Percentiles rank a stretch among this genome's conserved stretches.
These are phyloP conservation scores for Dryas integrifolia DNA, from an alignment of 331 rosid species.

Conservation along the genomic window DNA sequence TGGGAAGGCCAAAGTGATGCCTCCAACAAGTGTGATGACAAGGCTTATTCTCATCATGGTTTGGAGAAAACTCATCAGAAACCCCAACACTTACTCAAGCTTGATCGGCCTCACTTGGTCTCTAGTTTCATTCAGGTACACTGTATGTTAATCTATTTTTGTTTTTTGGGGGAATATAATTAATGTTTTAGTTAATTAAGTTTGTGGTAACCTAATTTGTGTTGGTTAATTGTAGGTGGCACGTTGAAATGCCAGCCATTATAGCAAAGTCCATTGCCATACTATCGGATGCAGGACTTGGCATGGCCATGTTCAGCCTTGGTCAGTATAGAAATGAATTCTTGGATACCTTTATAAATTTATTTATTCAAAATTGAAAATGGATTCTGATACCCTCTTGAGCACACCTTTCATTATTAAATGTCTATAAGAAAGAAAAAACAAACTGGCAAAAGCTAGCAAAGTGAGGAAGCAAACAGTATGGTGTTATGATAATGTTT, in stretches of 20 bases:
- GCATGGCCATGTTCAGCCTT: slow-evolving; percentile 96
- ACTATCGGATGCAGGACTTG: slow-evolving; percentile 92
- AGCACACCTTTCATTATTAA: slow-evolving; percentile 21
- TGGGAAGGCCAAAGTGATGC: slow-evolving; percentile 55
- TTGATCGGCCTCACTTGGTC: slow-evolving; percentile 79
- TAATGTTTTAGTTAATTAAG: no score
- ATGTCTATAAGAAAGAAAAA: slow-evolving; percentile 20
- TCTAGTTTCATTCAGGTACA: slow-evolving; percentile 63
- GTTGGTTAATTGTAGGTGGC: slow-evolving; percentile 52
- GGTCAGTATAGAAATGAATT: slow-evolving; percentile 48
- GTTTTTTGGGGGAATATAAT: no score
- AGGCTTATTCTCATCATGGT: slow-evolving; percentile 92
- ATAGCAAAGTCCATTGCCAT: slow-evolving; percentile 79
- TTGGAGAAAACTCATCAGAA: slow-evolving; percentile 88
- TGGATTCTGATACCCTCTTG: no score
- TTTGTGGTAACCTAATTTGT: neutral
- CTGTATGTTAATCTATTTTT: neutral
- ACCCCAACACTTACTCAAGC: slow-evolving; percentile 88
- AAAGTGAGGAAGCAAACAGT: slow-evolving; percentile 20
- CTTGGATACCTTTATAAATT: neutral
- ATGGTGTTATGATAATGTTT: slow-evolving; percentile 36
- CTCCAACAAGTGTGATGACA: slow-evolving; percentile 86
- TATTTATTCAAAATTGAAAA: neutral
- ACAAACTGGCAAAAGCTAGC: slow-evolving; percentile 30
- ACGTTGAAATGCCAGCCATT: slow-evolving; percentile 76